phyloP scores from a whole-genome alignment of 129 eudicot species.

The Arctium lappa region DNA sequence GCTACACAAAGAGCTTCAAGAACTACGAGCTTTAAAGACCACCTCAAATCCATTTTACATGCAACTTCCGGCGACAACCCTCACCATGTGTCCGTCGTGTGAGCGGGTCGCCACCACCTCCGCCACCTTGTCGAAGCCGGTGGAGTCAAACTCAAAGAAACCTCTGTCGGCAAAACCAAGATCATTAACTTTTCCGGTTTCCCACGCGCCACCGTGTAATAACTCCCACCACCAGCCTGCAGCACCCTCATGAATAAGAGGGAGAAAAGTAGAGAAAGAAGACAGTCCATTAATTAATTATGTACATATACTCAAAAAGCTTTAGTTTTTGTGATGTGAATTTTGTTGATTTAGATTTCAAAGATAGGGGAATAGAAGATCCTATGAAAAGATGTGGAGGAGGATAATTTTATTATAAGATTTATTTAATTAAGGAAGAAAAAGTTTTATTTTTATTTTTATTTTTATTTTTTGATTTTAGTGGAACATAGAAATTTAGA shows the following conservation, averaged over 20 bases:
- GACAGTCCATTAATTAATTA: not conserved
- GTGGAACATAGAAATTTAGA: conserved; percentile 15
- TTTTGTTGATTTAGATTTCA: not conserved
- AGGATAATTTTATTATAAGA: not conserved
- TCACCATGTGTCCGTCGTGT: conserved; percentile 87
- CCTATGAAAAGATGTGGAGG: not conserved
- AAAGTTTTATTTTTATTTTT: not conserved
- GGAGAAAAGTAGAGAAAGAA: not conserved
- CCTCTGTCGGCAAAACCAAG: conserved; percentile 33
- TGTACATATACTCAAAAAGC: conserved; percentile 15
- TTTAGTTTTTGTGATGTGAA: conserved; percentile 19
- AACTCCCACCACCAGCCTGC: conserved; percentile 45
- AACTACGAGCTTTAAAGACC: conserved; percentile 59
- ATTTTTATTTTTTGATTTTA: not conserved
- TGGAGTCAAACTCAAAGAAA: conserved; percentile 29
- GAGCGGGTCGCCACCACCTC: conserved; percentile 71
- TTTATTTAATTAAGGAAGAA: not conserved
- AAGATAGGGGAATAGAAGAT: not conserved
- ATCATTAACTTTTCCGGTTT: conserved; percentile 24
- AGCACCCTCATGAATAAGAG: conserved; percentile 48
- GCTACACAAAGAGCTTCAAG: conserved; percentile 73
- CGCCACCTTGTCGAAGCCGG: not conserved
- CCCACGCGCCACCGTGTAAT: conserved; percentile 14
- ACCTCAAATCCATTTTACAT: conserved; percentile 57
- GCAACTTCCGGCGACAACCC: conserved; percentile 79